phyloP scores from a whole-genome alignment of 805 yeast species.

The Dipodascus geniculatus region DNA sequence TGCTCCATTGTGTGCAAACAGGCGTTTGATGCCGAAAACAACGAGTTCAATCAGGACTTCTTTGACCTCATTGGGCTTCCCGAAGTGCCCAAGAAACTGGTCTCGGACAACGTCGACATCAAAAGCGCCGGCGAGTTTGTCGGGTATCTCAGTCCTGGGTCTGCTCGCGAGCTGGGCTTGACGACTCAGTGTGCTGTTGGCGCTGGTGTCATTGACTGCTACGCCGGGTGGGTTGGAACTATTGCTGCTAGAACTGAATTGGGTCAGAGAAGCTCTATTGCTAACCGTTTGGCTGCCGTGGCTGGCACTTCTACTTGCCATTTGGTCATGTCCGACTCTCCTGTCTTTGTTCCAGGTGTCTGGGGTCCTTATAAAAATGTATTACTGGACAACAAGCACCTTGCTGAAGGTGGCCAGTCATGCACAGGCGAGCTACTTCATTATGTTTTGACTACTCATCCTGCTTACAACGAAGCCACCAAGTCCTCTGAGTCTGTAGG shows the following conservation, averaged over 20 bases:
- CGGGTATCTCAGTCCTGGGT: constrained; percentile 50
- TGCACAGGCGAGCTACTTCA: constrained; percentile 92
- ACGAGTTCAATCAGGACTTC: constrained; percentile 87
- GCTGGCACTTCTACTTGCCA: constrained; percentile 99
- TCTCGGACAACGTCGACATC: constrained; percentile 58
- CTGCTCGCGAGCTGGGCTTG: constrained; percentile 80
- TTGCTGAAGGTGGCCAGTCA: constrained; percentile 98
- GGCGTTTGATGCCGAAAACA: constrained; percentile 73
- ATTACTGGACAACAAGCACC: constrained; percentile 81
- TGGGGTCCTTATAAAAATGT: constrained; percentile 99
- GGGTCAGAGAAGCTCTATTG: background rate
- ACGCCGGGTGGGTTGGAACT: constrained; percentile 98
- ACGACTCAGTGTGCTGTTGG: constrained; percentile 76
- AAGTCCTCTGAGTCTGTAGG: constrained; percentile 49
- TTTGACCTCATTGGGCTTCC: constrained; percentile 54
- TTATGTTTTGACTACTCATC: constrained; percentile 79
- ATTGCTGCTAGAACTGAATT: constrained; percentile 79
- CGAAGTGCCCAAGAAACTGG: constrained; percentile 38
- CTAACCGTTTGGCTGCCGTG: constrained; percentile 78
- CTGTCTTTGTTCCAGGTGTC: constrained; percentile 88
- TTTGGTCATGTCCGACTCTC: constrained; percentile 70
- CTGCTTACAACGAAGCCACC: constrained; percentile 67
- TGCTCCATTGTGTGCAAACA: constrained; percentile 93
- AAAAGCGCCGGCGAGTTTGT: constrained; percentile 84
- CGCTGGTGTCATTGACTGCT: constrained; percentile 94